Base-by-base conservation (phyloP, 108 stramenopile species). In the Poteriospumella lacustris region DNA sequence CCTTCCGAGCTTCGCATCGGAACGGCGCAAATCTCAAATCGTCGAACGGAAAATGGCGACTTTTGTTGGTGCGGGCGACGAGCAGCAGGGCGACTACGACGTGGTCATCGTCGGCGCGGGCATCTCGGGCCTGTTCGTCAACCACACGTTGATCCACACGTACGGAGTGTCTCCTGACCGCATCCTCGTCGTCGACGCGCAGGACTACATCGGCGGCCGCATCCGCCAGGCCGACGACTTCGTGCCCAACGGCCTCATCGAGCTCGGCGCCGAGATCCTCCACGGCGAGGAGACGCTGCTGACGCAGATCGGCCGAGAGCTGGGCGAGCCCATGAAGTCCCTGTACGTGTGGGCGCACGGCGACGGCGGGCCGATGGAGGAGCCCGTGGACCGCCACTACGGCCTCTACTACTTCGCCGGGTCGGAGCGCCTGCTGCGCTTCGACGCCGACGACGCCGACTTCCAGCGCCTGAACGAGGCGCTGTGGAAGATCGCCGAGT, bases 121-220 rank as follows among this genome's bases (percentile, higher is more conserved):
- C 19, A 19, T 67, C 12, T 15, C 12, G 12, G 64, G 64, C 31
- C 40, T 67, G 40, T 15, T 15, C 9, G 36, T 15, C 19, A 19
- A 9, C 40, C 12, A 41, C 12, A 33, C 9, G 19, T 41, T 67
- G 39, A 40, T 41, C 19, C 31, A 12, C 40, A 41, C 9, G 15
- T 19, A 67, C 31, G 64, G 64, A 12, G 36, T 67, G 31, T 12
- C 12, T 12, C 12, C 36, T 19, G 19, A 19, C 19, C 39, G 40
- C 19, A 19, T 67, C 36, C 64, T 67, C 36, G 64, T 67, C 12
- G 12, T 67, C 64, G 64, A 67, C 39, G 64, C 64, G 40, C 64
- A 67, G 19, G 64, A 67, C 40, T 67, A 67, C 31, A 19, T 67
- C 15, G 64, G 64, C 9, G 64, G 64, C 9, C 9, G 64, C 9